Base-by-base conservation (phyloP, 108 stramenopile genomes). In the Nitzschia sp. region DNA sequence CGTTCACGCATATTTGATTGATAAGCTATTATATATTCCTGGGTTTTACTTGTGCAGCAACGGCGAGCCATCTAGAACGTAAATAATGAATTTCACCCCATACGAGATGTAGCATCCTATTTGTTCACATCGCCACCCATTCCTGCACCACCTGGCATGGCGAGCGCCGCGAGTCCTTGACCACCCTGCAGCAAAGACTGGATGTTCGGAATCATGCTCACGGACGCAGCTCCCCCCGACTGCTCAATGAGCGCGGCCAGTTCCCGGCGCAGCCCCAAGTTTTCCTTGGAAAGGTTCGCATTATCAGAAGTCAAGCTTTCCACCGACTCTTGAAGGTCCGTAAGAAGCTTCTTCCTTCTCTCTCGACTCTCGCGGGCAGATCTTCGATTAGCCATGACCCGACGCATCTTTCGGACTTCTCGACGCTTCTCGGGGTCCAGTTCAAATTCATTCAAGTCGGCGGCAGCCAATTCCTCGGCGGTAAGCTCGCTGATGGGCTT, bases 321-420 rank as follows among this genome's bases (percentile, higher is more conserved):
- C 13, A 82, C 78, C 11, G 78, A 68, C n/a, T 76, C 70, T 50
- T 82, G 77, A 1, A 82, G 58, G 15, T 82, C 77, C 6, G 64
- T 45, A 0, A 75, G 45, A 13, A 76, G 58, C 36, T 79, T 74
- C 48, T 79, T 82, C 26, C 81, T 48, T 54, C 81, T 68, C 55
- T 82, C 76, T 21, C 77, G 55, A 57, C 70, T 72, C 32, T 75
- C 77, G 26, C 78, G 29, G 29, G 81, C 81, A 11, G 81, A 82
- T 53, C 71, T 34, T 50, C 81, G 81, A 33, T 82, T 82, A 16
- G 81, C 81, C 68, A 82, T 74, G 31, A 82, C 65, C 22, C 81
- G 73, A n/a, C 75, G 63, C 58, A 77, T 55, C 53, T 82, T 82
- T 36, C 76, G 76, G 16, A 55, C 76, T 44, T 77, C 76, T 19